Evolutionary conservation across 164 flowering plant genomes (phyloP).

Genomic region (Sextonia rubra): DNA sequence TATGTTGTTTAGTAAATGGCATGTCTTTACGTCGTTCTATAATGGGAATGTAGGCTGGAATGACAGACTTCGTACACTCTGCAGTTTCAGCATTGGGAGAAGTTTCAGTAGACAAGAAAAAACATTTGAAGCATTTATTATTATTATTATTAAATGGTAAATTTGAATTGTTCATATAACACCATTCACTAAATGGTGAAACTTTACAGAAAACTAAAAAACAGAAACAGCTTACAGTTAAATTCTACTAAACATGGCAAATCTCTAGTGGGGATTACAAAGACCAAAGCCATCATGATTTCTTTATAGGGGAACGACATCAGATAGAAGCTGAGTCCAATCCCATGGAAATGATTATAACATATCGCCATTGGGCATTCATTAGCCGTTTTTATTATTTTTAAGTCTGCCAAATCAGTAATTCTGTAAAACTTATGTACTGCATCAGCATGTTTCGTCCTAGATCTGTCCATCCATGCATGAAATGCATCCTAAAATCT

Average conservation of each 20-base stretch:
- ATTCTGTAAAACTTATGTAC: not conserved
- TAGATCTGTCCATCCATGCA: not conserved
- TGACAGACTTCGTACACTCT: slow-evolving; percentile 93
- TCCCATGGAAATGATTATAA: not conserved
- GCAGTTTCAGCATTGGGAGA: slow-evolving; percentile 19
- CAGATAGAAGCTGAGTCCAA: not conserved
- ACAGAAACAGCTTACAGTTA: not conserved
- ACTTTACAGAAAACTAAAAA: not conserved
- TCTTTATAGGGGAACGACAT: not conserved
- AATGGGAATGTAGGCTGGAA: slow-evolving; percentile 90
- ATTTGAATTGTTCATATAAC: not conserved
- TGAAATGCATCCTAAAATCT: not conserved
- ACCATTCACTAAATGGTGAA: not conserved
- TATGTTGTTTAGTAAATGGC: slow-evolving; percentile 61
- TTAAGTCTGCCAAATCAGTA: not conserved
- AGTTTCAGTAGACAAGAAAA: not conserved
- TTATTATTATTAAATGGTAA: not conserved
- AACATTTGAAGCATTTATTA: not conserved
- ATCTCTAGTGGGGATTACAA: too few relatives aligned
- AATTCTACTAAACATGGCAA: too few relatives aligned
- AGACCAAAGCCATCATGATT: not conserved
- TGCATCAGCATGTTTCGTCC: too few relatives aligned
- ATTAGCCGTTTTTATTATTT: too few relatives aligned
- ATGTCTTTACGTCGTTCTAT: slow-evolving; percentile 68
- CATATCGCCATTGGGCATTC: not conserved